These are phyloP conservation scores for Yamadazyma blattariae DNA, from an alignment of 1,139 yeast genomes.

Conservation along the genomic window DNA sequence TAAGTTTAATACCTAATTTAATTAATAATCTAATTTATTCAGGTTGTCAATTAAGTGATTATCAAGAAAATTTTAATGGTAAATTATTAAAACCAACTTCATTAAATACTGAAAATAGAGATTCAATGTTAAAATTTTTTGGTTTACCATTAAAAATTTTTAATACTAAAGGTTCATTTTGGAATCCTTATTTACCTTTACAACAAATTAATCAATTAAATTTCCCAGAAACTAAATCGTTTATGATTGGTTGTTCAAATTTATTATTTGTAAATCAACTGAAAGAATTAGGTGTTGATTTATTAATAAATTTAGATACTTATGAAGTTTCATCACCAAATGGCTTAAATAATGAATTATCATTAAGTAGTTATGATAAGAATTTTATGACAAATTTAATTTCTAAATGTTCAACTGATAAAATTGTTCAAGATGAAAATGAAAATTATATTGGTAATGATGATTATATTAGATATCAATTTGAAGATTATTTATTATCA, in stretches of 20 bases:
- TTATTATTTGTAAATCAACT: constrained; percentile 73
- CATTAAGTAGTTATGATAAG: constrained; percentile 64
- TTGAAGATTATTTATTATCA: constrained; percentile 85
- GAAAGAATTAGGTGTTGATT: constrained; percentile 47
- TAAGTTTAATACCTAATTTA: constrained; percentile 75
- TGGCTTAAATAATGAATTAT: constrained; percentile 35
- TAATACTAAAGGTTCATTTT: constrained; percentile 77
- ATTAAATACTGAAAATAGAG: constrained; percentile 73
- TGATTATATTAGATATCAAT: constrained; percentile 81
- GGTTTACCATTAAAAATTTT: constrained; percentile 88
- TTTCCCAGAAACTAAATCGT: constrained; percentile 57
- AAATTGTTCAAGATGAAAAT: constrained; percentile 15
- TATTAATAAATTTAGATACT: constrained; percentile 38
- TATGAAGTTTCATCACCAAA: constrained; percentile 43
- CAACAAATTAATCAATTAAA: constrained; percentile 82
- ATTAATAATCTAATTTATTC: constrained; percentile 70
- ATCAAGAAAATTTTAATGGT: constrained; percentile 45
- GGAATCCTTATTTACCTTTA: constrained; percentile 88
- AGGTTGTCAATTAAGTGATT: constrained; percentile 74
- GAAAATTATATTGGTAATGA: constrained; percentile 64
- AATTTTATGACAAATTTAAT: constrained; percentile 58
- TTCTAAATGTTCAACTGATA: constrained; percentile 12
- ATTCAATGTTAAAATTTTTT: constrained; percentile 72
- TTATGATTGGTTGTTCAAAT: constrained; percentile 86
- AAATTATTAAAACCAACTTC: constrained; percentile 61